Percentiles rank a stretch among this genome's conserved stretches.
These are phyloP conservation scores for Daldinia bambusicola DNA, from an alignment of 495 filamentous ascomycete genomes.

Conservation along the genomic window DNA sequence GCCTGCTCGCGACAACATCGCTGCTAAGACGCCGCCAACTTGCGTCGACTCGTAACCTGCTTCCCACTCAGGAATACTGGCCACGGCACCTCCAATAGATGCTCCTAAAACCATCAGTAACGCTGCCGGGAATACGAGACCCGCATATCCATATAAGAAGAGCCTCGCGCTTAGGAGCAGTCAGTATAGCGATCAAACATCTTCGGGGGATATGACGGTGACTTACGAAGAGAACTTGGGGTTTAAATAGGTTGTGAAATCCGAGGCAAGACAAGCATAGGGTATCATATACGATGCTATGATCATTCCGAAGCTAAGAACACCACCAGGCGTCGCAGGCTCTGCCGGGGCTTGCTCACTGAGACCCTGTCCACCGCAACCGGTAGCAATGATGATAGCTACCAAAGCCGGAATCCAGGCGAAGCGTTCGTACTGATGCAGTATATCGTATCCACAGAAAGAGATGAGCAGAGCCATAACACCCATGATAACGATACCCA, in stretches of 20 bases:
- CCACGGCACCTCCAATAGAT: conserved; percentile 61
- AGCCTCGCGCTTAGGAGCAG: conserved; percentile 48
- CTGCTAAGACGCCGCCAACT: conserved; percentile 64
- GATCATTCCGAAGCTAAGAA: conserved; percentile 57
- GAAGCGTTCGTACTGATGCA: conserved; percentile 70
- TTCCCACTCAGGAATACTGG: conserved; percentile 55
- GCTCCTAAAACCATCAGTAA: conserved; percentile 65
- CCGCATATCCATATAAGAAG: conserved; percentile 58
- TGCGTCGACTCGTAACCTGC: conserved; percentile 57
- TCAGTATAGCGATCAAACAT: conserved; percentile 7
- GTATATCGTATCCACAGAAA: conserved; percentile 66
- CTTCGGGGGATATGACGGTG: not conserved
- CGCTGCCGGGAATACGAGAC: conserved; percentile 59
- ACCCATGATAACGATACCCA: conserved; percentile 64
- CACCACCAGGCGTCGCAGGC: conserved; percentile 42
- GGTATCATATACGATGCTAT: conserved; percentile 60
- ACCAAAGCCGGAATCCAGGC: conserved; percentile 68
- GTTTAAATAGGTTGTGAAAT: conserved; percentile 61
- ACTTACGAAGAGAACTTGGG: conserved; percentile 58
- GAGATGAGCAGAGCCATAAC: conserved; percentile 65
- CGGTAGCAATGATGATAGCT: conserved; percentile 60
- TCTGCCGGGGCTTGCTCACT: conserved; percentile 45
- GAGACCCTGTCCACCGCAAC: conserved; percentile 52
- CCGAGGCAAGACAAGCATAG: conserved; percentile 57
- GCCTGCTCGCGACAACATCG: conserved; percentile 62